A percentile compares a stretch with the other conserved stretches of the same genome.
Evolutionary conservation across 139 green algal species (phyloP).

Genomic region (Micromonas pusilla): DNA sequence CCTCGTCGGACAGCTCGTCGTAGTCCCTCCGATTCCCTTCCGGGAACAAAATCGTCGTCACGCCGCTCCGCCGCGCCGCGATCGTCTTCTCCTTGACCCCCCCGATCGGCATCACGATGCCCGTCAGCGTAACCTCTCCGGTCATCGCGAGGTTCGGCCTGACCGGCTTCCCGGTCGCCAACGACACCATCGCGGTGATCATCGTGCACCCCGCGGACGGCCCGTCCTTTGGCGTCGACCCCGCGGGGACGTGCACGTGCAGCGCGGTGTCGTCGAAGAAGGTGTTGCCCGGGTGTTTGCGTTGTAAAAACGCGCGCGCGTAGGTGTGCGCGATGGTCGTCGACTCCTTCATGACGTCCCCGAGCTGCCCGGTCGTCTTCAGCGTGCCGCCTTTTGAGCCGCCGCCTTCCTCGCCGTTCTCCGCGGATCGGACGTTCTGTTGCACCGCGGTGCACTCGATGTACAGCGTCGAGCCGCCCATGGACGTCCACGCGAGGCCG

Average conservation of each 20-base stretch:
- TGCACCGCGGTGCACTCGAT: constrained; percentile 29
- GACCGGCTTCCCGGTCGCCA: constrained; percentile 71
- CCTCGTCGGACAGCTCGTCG: constrained; percentile 82
- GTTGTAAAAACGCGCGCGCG: constrained; percentile 56
- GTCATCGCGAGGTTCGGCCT: constrained; percentile 79
- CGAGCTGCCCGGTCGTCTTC: constrained; percentile 69
- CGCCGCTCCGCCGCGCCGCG: constrained; percentile 63
- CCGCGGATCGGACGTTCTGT: no score
- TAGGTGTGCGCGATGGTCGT: constrained; percentile 86
- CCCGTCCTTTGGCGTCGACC: constrained; percentile 90
- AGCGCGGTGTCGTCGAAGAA: constrained; percentile 60
- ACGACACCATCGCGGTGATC: constrained; percentile 82
- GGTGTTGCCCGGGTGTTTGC: constrained; percentile 6
- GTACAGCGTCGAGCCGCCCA: constrained; percentile 87
- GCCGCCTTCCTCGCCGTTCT: constrained; percentile 17
- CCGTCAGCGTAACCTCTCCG: constrained; percentile 90
- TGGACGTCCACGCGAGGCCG: constrained; percentile 91
- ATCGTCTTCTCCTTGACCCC: constrained; percentile 92
- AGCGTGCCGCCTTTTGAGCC: constrained; percentile 29
- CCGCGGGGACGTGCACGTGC: constrained; percentile 90
- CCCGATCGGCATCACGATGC: constrained; percentile 78
- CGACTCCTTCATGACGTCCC: constrained; percentile 94
- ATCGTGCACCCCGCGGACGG: constrained; percentile 82
- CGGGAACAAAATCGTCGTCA: constrained; percentile 75
- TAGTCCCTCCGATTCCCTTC: constrained; percentile 82